Conservation (phyloP, 202 grass and related monocot genomes). For the Panicum virgatum region DNA sequence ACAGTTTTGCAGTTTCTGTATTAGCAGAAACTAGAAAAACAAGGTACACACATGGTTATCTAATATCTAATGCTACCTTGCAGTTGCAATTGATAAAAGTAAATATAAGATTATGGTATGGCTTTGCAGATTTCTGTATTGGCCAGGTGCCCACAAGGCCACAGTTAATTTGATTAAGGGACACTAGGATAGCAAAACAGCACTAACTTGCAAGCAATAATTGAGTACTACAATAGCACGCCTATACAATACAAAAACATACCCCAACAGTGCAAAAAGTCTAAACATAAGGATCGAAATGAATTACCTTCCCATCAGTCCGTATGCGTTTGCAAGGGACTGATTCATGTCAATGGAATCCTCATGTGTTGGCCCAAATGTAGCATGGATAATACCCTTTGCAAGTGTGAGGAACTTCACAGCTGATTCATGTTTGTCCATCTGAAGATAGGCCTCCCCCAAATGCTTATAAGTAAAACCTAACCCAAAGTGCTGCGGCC, state of each 20-base stretch:
- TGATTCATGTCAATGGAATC: constrained; percentile 71
- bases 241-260: constrained; percentile 12
- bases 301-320: constrained; percentile 69
- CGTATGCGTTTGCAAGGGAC: constrained; percentile 75
- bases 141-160: neutral
- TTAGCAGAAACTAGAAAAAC: neutral
- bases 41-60: neutral
- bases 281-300: constrained; percentile 11
- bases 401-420: constrained; percentile 52
- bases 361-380: constrained; percentile 65
- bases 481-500: constrained; percentile 63
- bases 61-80: neutral
- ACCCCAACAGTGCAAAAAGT: neutral
- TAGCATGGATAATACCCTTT: constrained; percentile 61
- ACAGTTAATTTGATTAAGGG: neutral
- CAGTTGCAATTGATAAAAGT: neutral
- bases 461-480: constrained; percentile 85
- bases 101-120: neutral
- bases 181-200: neutral
- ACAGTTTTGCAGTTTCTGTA: neutral
- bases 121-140: neutral
- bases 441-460: constrained; percentile 63
- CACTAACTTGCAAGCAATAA: constrained; percentile 24
- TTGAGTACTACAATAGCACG: constrained; percentile 5
- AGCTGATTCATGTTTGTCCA: constrained; percentile 41